These are phyloP conservation scores for Coemansia sp. DNA, from an alignment of 371 early-diverging fungal genomes.

Conservation along the genomic window DNA sequence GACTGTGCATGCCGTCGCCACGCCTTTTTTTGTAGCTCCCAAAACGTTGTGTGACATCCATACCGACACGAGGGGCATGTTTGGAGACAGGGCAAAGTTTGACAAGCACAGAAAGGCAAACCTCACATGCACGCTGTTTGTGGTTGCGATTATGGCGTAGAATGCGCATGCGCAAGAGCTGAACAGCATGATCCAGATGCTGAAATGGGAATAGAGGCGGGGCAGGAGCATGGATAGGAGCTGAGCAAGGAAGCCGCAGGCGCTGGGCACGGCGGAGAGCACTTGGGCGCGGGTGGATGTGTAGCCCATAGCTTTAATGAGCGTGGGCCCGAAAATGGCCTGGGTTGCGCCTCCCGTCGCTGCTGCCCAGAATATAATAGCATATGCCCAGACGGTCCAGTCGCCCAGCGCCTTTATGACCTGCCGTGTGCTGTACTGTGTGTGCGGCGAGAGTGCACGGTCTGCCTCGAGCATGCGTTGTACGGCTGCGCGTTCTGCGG, in stretches of 20 bases:
- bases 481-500: conserved; percentile 34
- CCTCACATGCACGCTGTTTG: conserved; percentile 21
- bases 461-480: conserved; percentile 35
- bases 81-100: conserved; percentile 51
- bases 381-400: conserved; percentile 52
- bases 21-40: conserved; percentile 46
- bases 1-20: conserved; percentile 47
- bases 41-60: conserved; percentile 52
- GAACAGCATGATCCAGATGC: conserved; percentile 44
- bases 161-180: conserved; percentile 35
- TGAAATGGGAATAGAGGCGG: conserved; percentile 27
- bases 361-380: conserved; percentile 49
- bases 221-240: conserved; percentile 46
- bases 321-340: conserved; percentile 54
- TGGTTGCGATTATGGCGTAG: conserved; percentile 42
- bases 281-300: conserved; percentile 52
- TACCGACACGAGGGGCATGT: conserved; percentile 46
- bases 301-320: conserved; percentile 56
- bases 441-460: conserved; percentile 18
- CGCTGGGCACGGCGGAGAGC: conserved; percentile 51
- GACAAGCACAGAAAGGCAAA: conserved; percentile 48
- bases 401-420: conserved; percentile 38
- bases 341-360: conserved; percentile 48
- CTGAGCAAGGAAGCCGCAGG: conserved; percentile 51
- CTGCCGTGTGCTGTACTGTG: conserved; percentile 23